Base-by-base conservation (phyloP, 352 stramenopile genomes). In the Globisporangium radiosum region DNA sequence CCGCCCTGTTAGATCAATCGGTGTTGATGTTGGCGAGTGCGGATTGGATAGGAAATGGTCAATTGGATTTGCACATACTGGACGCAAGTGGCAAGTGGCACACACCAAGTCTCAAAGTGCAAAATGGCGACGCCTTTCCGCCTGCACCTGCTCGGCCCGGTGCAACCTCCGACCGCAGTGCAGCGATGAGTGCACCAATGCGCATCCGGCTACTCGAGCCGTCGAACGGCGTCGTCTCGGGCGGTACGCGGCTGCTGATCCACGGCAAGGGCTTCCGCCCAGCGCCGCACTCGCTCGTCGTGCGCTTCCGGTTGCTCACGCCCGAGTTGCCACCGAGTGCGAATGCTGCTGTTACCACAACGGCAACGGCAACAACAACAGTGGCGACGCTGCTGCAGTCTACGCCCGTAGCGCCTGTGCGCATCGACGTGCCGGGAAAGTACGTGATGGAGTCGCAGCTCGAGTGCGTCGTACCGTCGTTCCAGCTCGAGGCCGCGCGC, bases 401-500 rank as follows among this genome's bases (percentile, higher is more conserved):
- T 39, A 15, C 14, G n/a, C 52, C 36, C 8, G 37, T 38, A 5
- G 7, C 7, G 8, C 7, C 33, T 15, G 36, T 36, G 47, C 63
- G 66, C 36, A 17, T 77, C 10, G 77, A 90, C 53, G 68, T 87
- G 15, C 36, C 44, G 13, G 80, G 65, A 10, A 65, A 54, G 8
- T 90, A 85, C 57, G 42, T 88, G 33, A 56, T 82, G 2, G 77
- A 88, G 47, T 76, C 75, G 38, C 80, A 90, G 54, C 62, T 90
- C 17, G 72, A 86, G 52, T 87, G 78, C 43, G 55, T 82, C 37
- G 60, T 84, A 33, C 79, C 75, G 49, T 75, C 58, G 52, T 81
- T 89, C 56, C 68, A 75, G 38, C 56, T 64, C 11, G 76, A 76
- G 37, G 68, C 62, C 39, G 67, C 63, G 19, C 62, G 52, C 5